Conservation (phyloP, 1,284 basidiomycete species). For the Vanrija humicola region DNA sequence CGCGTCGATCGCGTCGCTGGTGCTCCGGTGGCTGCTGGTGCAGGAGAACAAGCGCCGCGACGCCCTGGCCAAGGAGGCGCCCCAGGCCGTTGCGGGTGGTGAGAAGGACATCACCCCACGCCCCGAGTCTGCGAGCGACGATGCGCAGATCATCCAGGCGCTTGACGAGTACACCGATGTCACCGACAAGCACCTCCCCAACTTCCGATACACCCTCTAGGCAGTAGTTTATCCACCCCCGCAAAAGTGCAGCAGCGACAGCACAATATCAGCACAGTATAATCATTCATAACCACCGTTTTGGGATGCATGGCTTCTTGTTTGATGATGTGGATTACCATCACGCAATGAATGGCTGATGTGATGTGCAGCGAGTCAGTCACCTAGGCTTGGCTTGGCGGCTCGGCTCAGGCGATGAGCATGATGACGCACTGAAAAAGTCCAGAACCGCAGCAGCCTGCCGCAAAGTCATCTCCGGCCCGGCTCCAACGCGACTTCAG, state of each 20-base stretch:
- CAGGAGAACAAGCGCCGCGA: slow-evolving; percentile 44
- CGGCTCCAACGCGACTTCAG: too few relatives aligned
- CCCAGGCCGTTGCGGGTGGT: not conserved
- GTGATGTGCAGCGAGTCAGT: not conserved
- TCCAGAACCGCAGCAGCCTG: too few relatives aligned
- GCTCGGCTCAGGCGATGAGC: too few relatives aligned
- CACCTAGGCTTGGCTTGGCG: not conserved
- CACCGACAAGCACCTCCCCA: slow-evolving; percentile 34
- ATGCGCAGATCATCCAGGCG: slow-evolving; percentile 3
- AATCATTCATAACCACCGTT: too few relatives aligned
- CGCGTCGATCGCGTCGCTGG: slow-evolving; percentile 32
- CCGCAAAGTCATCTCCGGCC: too few relatives aligned
- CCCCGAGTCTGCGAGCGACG: not conserved
- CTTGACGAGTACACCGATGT: slow-evolving; percentile 24
- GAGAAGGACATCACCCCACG: not conserved
- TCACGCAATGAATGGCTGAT: not conserved
- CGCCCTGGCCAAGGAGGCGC: not conserved
- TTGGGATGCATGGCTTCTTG: too few relatives aligned
- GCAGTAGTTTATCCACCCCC: too few relatives aligned
- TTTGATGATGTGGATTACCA: too few relatives aligned
- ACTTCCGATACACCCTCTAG: slow-evolving; percentile 35
- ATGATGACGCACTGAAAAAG: too few relatives aligned
- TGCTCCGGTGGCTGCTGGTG: slow-evolving; percentile 37
- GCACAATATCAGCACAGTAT: too few relatives aligned
- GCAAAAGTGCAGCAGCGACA: too few relatives aligned